Conservation (phyloP, 176 grass and related monocot species). For the Zoysia japonica region DNA sequence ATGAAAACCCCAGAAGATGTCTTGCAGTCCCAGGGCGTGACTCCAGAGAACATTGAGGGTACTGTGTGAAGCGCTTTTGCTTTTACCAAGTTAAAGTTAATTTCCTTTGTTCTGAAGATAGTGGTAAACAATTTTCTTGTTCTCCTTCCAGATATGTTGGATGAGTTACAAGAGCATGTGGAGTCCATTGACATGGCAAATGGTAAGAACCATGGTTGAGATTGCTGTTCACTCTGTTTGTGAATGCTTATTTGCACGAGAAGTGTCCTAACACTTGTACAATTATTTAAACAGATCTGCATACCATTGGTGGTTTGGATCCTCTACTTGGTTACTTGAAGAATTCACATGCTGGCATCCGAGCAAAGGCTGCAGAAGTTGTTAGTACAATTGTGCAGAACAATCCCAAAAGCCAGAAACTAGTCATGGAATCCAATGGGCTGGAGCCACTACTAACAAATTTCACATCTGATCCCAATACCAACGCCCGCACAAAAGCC, state of each 20-base stretch:
- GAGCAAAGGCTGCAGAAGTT: slow-evolving; percentile 93
- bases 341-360: slow-evolving; percentile 75
- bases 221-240: background rate
- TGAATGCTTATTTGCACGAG: background rate
- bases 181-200: slow-evolving; percentile 79
- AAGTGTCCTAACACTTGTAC: background rate
- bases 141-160: slow-evolving; percentile 65
- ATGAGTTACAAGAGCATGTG: slow-evolving; percentile 77
- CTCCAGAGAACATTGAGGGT: slow-evolving; percentile 74
- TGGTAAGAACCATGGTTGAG: slow-evolving; percentile 44
- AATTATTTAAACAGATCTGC: slow-evolving; percentile 58
- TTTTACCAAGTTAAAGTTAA: background rate
- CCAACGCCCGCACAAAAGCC: slow-evolving; percentile 77
- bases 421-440: slow-evolving; percentile 83
- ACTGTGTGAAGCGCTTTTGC: background rate
- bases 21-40: slow-evolving; percentile 66
- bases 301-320: slow-evolving; percentile 82
- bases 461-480: slow-evolving; percentile 72
- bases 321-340: slow-evolving; percentile 82
- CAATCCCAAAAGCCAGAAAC: slow-evolving; percentile 81
- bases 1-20: slow-evolving; percentile 91
- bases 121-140: slow-evolving; percentile 4
- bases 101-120: background rate
- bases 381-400: slow-evolving; percentile 87
- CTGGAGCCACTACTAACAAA: slow-evolving; percentile 81